These are phyloP conservation scores for Aureobasidium namibiae DNA, from an alignment of 2,329 filamentous ascomycete genomes.

Conservation along the genomic window DNA sequence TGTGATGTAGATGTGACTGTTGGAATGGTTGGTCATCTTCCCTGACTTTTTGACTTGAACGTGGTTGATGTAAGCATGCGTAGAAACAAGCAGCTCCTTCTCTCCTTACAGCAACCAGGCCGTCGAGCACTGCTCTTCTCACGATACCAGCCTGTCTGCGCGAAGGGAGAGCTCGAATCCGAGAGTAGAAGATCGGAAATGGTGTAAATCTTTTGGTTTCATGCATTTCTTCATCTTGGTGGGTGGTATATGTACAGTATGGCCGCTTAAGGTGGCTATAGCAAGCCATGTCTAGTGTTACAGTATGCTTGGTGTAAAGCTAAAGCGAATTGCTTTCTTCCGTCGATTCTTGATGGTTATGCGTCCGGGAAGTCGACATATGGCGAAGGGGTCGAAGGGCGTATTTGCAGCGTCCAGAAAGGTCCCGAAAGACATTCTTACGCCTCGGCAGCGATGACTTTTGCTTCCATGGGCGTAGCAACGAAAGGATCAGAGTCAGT, in stretches of 20 bases:
- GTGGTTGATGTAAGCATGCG: too few species aligned
- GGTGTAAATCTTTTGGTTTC: too few species aligned
- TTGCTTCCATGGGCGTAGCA: conserved; percentile 16
- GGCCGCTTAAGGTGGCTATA: neutral
- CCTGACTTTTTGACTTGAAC: too few species aligned
- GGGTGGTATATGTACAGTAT: neutral
- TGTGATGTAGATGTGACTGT: too few species aligned
- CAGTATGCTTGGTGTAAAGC: neutral
- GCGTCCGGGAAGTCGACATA: too few species aligned
- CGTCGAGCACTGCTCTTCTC: too few species aligned
- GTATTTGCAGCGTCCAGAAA: neutral
- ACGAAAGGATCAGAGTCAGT: conserved; percentile 56
- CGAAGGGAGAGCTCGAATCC: too few species aligned
- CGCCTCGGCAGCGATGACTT: neutral
- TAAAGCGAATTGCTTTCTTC: neutral
- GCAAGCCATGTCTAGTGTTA: neutral
- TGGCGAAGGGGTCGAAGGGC: neutral
- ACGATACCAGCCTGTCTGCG: too few species aligned
- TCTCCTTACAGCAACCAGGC: too few species aligned
- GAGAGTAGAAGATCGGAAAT: neutral
- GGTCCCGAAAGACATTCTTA: neutral
- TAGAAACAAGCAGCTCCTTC: too few species aligned
- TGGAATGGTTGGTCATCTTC: too few species aligned
- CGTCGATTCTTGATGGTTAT: neutral
- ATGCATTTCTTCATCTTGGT: neutral